phyloP scores from a whole-genome alignment of 768 basidiomycete genomes.

The Boletus insuetus region DNA sequence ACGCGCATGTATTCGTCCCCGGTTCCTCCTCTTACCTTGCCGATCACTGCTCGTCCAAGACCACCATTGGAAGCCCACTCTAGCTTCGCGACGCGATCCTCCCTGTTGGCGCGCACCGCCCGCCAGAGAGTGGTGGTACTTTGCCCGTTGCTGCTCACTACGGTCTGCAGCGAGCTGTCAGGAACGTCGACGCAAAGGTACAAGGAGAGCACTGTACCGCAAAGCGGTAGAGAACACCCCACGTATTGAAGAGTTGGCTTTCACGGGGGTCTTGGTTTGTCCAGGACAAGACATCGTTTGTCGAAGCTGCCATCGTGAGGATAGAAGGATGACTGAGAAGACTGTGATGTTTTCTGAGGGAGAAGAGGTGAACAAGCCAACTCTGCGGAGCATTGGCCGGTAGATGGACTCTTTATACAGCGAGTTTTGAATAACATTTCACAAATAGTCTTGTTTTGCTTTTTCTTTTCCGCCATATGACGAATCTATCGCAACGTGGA shows the following conservation, averaged over 20 bases:
- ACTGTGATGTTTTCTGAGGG: conserved; percentile 28
- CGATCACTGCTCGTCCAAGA: conserved; percentile 81
- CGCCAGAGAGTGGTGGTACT: conserved; percentile 78
- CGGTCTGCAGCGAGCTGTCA: conserved; percentile 50
- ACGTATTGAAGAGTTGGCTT: conserved; percentile 78
- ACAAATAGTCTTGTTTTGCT: conserved; percentile 41
- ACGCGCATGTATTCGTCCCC: conserved; percentile 11
- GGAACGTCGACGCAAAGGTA: conserved; percentile 19
- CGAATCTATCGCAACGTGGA: conserved; percentile 72
- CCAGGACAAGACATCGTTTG: conserved; percentile 79
- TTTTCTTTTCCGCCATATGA: conserved; percentile 47
- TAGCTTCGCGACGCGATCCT: conserved; percentile 84
- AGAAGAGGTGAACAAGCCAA: conserved; percentile 30
- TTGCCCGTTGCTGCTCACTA: conserved; percentile 57
- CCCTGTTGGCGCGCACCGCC: conserved; percentile 78
- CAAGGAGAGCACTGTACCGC: conserved; percentile 45
- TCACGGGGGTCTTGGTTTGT: conserved; percentile 84
- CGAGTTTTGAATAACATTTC: conserved; percentile 41
- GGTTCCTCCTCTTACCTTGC: conserved; percentile 54
- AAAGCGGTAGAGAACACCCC: conserved; percentile 80
- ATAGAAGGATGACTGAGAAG: conserved; percentile 35
- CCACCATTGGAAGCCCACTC: conserved; percentile 85
- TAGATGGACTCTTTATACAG: conserved; percentile 52
- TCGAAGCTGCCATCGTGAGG: conserved; percentile 46
- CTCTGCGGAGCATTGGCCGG: conserved; percentile 18